Percentiles rank a stretch among this genome's conserved stretches.
These are phyloP conservation scores for Ogataea paraovalis DNA, from an alignment of 805 yeast genomes.

Conservation along the genomic window DNA sequence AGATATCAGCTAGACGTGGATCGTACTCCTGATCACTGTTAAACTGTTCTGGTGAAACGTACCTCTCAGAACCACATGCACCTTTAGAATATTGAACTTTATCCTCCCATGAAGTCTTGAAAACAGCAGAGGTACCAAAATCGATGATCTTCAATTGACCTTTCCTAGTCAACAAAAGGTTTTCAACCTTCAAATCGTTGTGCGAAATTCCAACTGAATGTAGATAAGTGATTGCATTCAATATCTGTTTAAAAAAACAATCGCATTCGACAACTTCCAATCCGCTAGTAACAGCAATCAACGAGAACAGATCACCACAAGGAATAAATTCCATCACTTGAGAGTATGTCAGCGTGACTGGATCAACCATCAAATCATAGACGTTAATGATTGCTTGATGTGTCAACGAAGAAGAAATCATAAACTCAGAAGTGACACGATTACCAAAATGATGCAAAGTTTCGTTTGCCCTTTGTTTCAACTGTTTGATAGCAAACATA, in stretches of 20 bases:
- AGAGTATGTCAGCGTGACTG: conserved; percentile 63
- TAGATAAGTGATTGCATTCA: conserved; percentile 79
- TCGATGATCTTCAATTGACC: conserved; percentile 74
- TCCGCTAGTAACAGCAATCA: conserved; percentile 49
- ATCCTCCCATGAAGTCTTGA: conserved; percentile 85
- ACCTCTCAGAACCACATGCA: conserved; percentile 86
- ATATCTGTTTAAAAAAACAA: conserved; percentile 82
- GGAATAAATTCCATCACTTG: conserved; percentile 97
- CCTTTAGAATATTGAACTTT: conserved; percentile 66
- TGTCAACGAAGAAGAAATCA: conserved; percentile 73
- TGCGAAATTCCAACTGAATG: conserved; percentile 93
- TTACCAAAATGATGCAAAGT: conserved; percentile 53
- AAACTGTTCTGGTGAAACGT: conserved; percentile 90
- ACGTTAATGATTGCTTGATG: conserved; percentile 76
- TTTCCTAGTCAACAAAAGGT: conserved; percentile 60
- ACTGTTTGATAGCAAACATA: conserved; percentile 73
- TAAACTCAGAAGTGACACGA: conserved; percentile 85
- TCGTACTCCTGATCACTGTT: conserved; percentile 52
- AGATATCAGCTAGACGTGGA: conserved; percentile 76
- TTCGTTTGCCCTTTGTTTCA: conserved; percentile 60
- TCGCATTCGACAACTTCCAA: conserved; percentile 70
- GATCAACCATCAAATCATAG: conserved; percentile 73
- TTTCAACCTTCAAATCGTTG: conserved; percentile 89
- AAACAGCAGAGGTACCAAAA: conserved; percentile 89
- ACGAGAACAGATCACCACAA: conserved; percentile 72